A percentile compares a stretch with the other conserved stretches of the same genome.
phyloP scores from a whole-genome alignment of 257 asterid genomes.

The Phtheirospermum japonicum region DNA sequence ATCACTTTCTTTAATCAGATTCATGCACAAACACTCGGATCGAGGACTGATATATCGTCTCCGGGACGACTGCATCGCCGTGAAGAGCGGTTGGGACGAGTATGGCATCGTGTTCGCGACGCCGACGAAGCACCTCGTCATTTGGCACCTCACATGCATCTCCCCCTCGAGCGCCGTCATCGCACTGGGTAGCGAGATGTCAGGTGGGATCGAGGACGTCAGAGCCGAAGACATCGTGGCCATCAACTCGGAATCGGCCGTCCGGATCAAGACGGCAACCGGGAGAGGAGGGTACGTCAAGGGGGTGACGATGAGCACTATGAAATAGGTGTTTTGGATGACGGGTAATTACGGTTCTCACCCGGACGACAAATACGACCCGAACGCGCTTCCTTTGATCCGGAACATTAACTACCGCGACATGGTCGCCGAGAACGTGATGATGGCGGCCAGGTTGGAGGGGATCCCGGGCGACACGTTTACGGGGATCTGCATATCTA shows the following conservation, averaged over 20 bases:
- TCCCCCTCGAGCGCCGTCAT: conserved; percentile 79
- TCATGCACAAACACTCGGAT: conserved; percentile 78
- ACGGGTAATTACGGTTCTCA: too few relatives aligned
- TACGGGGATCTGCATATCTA: too few relatives aligned
- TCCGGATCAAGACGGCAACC: conserved; percentile 75
- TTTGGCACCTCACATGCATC: conserved; percentile 77
- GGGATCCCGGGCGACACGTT: too few relatives aligned
- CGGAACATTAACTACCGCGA: too few relatives aligned
- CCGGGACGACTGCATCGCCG: conserved; percentile 92
- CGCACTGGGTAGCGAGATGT: too few relatives aligned
- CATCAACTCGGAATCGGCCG: conserved; percentile 89
- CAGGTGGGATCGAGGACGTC: too few relatives aligned
- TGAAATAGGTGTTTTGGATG: too few relatives aligned
- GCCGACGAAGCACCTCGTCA: conserved; percentile 86
- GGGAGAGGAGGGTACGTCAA: conserved; percentile 84
- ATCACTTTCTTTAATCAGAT: conserved; percentile 41
- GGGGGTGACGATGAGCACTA: conserved; percentile 73
- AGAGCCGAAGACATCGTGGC: too few relatives aligned
- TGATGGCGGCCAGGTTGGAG: too few relatives aligned
- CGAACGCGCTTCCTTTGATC: too few relatives aligned
- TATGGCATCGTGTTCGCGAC: conserved; percentile 84
- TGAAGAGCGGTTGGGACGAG: conserved; percentile 98
- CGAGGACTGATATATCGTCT: conserved; percentile 89
- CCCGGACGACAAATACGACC: too few relatives aligned
- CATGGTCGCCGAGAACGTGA: too few relatives aligned